These are phyloP conservation scores for Linanthus parryae DNA, from an alignment of 148 eudicot genomes.

Conservation along the genomic window DNA sequence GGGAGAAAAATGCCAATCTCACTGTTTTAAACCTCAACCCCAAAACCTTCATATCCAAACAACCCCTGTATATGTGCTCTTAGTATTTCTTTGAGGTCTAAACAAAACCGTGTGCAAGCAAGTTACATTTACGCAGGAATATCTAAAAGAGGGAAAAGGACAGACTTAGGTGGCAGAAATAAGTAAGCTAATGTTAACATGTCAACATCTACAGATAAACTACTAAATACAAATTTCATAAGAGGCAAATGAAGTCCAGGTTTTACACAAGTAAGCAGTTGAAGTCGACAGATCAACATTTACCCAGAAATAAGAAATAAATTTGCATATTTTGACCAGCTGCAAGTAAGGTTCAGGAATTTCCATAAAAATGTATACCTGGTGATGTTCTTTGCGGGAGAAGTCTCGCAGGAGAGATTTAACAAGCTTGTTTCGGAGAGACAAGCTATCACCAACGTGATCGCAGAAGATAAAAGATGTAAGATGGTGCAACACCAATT, in stretches of 20 bases:
- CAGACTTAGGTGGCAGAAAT: too few species aligned
- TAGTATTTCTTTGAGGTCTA: not conserved
- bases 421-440: slow-evolving; percentile 53
- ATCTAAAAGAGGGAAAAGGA: too few species aligned
- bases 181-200: too few species aligned
- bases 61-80: not conserved
- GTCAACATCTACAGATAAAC: too few species aligned
- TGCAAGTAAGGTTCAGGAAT: not conserved
- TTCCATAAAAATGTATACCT: slow-evolving; percentile 36
- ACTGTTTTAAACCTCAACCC: not conserved
- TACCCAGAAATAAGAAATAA: not conserved
- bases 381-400: slow-evolving; percentile 56
- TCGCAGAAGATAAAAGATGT: slow-evolving; percentile 60
- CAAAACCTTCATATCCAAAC: not conserved
- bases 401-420: slow-evolving; percentile 73
- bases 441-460: slow-evolving; percentile 25
- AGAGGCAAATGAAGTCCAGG: too few species aligned
- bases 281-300: not conserved
- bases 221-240: too few species aligned
- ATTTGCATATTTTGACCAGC: not conserved
- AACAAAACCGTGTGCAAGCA: too few species aligned
- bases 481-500: slow-evolving; percentile 67
- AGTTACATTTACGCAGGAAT: too few species aligned
- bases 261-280: not conserved
- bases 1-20: not conserved